Percentiles rank a stretch among this genome's conserved stretches.
Conservation (phyloP, 2,329 filamentous ascomycete species). For the Didymella glomerata region DNA sequence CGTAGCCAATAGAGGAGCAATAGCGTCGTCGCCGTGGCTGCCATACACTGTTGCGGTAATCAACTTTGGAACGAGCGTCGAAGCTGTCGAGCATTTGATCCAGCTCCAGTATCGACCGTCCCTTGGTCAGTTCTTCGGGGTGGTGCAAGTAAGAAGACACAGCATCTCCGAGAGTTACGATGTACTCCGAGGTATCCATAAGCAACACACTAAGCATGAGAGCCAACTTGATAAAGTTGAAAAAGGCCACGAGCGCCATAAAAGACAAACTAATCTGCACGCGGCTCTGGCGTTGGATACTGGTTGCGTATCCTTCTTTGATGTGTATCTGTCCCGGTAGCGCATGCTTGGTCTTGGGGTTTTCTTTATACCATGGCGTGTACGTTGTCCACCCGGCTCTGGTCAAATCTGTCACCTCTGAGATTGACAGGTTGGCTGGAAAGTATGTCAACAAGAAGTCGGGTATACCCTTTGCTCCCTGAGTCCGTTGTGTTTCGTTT, state of each 20-base stretch:
- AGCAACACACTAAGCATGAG: conserved; percentile 25
- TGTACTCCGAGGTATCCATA: conserved; percentile 18
- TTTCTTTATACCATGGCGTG: too few relatives aligned
- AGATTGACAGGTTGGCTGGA: too few relatives aligned
- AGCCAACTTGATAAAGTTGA: conserved; percentile 29
- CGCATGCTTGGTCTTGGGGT: too few relatives aligned
- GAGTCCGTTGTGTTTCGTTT: too few relatives aligned
- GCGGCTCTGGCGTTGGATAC: conserved; percentile 5
- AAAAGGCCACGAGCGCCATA: conserved; percentile 28
- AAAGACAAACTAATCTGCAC: conserved; percentile 31
- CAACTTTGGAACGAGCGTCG: too few relatives aligned
- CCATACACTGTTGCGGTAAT: background rate
- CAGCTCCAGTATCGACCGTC: background rate
- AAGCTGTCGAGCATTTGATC: conserved; percentile 10
- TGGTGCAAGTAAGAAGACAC: conserved; percentile 29
- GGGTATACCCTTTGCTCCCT: too few relatives aligned
- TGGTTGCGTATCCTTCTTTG: background rate
- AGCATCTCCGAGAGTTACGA: conserved; percentile 35
- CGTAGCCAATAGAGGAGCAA: background rate
- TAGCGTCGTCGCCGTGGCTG: background rate
- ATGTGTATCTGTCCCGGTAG: too few relatives aligned
- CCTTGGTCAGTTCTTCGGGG: conserved; percentile 18
- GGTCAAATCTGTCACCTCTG: too few relatives aligned
- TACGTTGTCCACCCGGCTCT: too few relatives aligned
- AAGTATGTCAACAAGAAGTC: too few relatives aligned